Evolutionary conservation across 768 basidiomycete species (phyloP).

Genomic region (Rhodotorula babjevae): DNA sequence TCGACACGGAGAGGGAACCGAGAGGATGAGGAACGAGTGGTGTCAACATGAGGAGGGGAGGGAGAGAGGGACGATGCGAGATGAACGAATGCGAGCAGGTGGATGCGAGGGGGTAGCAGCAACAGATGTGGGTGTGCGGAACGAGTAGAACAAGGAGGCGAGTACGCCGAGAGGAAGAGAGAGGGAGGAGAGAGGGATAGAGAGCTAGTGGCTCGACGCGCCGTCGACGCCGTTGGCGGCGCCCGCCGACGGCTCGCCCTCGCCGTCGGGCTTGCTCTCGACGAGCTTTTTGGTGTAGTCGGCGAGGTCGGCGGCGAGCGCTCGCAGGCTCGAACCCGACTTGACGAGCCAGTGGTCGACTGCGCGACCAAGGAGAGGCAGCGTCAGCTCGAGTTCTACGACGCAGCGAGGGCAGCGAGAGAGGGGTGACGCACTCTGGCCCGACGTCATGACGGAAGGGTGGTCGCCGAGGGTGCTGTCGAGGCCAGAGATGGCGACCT

Average conservation of each 20-base stretch:
- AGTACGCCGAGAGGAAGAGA: too few species aligned
- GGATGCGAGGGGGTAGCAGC: not conserved
- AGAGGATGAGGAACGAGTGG: not conserved
- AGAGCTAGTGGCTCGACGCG: not conserved
- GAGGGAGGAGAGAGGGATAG: not conserved
- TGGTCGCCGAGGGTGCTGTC: not conserved
- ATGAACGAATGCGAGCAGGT: not conserved
- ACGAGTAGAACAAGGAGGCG: not conserved
- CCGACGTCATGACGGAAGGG: not conserved
- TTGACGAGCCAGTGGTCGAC: conserved; percentile 12
- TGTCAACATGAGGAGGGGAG: not conserved
- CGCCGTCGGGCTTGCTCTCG: not conserved
- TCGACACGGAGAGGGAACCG: too few species aligned
- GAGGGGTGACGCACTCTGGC: not conserved
- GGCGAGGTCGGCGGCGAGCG: not conserved
- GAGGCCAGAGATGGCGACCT: conserved; percentile 11
- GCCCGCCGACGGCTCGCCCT: not conserved
- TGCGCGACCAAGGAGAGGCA: not conserved
- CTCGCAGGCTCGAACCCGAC: not conserved
- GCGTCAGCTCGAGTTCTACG: not conserved
- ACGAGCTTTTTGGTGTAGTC: not conserved
- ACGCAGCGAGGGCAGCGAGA: not conserved
- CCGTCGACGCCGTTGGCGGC: not conserved
- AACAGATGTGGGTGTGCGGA: not conserved
- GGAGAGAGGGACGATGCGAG: not conserved